Evolutionary conservation across 2,329 filamentous ascomycete species (phyloP), one percentile per base, ranked within the genome.

Genomic region (Pseudogymnoascus sp.): DNA sequence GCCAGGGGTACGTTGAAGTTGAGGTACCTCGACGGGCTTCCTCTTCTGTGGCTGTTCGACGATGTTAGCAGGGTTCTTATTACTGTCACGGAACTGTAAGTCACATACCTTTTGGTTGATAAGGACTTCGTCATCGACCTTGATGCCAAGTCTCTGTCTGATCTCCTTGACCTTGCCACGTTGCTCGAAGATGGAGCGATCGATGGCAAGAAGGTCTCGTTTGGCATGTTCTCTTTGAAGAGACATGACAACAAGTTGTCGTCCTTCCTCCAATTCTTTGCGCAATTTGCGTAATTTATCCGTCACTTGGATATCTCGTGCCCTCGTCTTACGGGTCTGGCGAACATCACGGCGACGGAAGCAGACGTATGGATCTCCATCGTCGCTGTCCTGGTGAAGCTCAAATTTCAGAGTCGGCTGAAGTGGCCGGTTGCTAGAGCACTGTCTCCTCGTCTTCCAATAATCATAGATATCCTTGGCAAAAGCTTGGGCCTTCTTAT

Each of bases 331-430:
- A 69, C 94, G 89, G 59, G 92, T 93, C 74, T 96, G 91, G 63
- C 94, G 88, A 55, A 96, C 90, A 76, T 99, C 94, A 66, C 94
- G 89, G 69, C 94, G 87, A 72, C 94, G 86, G 83, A 99, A 99
- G 77, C 94, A 99, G 70, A 99, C 92, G 77, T 96, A 99, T 58
- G 94, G 94, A 76, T 99, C 94, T 69, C 90, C 86, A 73, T 99
- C 94, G 74, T 99, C 94, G 64, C 88, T 95, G 67, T 97, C 93
- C 72, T 91, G 89, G 66, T 94, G 91, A 55, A 87, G 95, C 78
- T 99, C 94, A 67, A 96, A 94, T 78, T 97, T 97, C 73, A 97
- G 84, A 21, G 79, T 81, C 6, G 91, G 85, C 71, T 92, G 88
- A 64, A 97, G 78, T 5, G 87, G 78, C 68, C 82, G 86, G 72